These are phyloP conservation scores for Macrolepiota dolichaula DNA, from an alignment of 768 basidiomycete genomes.

Conservation along the genomic window DNA sequence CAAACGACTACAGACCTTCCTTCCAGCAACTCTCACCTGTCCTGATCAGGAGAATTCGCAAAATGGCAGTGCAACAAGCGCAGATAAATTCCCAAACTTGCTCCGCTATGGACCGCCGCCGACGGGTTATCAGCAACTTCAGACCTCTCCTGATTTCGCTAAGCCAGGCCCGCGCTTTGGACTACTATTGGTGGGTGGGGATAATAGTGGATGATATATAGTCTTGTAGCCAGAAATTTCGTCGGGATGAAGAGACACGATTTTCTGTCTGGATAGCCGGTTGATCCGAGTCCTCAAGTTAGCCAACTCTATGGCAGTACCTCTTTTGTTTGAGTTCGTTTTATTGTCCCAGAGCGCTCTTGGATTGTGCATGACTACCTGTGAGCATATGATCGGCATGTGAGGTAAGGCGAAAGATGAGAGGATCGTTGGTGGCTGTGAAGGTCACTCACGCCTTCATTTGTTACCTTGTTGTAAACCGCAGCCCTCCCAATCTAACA, in stretches of 20 bases:
- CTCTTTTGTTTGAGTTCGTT: too few species aligned
- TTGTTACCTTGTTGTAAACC: too few species aligned
- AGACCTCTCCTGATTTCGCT: slow-evolving; percentile 55
- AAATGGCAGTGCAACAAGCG: slow-evolving; percentile 18
- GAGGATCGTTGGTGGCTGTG: too few species aligned
- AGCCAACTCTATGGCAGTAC: too few species aligned
- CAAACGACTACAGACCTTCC: slow-evolving; percentile 55
- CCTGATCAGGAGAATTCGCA: slow-evolving; percentile 10
- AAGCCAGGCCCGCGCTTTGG: slow-evolving; percentile 77
- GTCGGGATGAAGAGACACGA: background rate
- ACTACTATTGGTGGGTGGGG: slow-evolving; percentile 59
- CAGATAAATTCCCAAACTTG: slow-evolving; percentile 35
- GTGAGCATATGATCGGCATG: too few species aligned
- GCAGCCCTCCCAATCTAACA: too few species aligned
- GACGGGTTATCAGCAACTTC: slow-evolving; percentile 39
- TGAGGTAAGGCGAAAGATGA: too few species aligned
- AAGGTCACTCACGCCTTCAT: too few species aligned
- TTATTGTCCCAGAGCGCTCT: too few species aligned
- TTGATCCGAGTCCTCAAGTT: too few species aligned
- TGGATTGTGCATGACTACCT: too few species aligned
- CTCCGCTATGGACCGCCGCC: slow-evolving; percentile 52
- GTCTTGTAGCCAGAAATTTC: background rate
- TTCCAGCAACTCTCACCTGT: slow-evolving; percentile 54
- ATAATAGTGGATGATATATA: slow-evolving; percentile 12
- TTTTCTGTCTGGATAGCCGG: too few species aligned